Percentiles rank a stretch among this genome's conserved stretches.
Evolutionary conservation across 2,329 filamentous ascomycete genomes (phyloP).

Genomic region (Fusarium irregulare): DNA sequence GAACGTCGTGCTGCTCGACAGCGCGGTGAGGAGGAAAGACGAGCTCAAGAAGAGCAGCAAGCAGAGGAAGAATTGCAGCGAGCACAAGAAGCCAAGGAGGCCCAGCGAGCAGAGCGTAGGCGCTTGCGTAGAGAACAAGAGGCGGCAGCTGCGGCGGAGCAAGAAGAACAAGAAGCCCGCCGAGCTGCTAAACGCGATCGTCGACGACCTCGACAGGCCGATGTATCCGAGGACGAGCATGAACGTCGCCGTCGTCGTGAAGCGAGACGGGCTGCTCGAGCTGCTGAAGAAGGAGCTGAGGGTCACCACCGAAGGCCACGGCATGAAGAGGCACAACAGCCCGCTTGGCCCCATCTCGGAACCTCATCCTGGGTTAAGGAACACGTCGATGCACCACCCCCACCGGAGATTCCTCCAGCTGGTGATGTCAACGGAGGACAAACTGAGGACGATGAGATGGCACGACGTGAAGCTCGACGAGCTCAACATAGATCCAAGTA

Average conservation of each 20-base stretch:
- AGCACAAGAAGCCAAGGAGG: constrained; percentile 65
- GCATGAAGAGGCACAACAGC: constrained; percentile 49
- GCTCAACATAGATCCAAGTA: constrained; percentile 59
- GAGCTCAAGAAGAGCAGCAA: constrained; percentile 61
- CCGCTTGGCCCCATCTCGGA: constrained; percentile 71
- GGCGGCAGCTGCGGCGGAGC: constrained; percentile 56
- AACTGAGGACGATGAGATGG: constrained; percentile 59
- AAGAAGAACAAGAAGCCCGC: constrained; percentile 60
- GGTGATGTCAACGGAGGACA: constrained; percentile 50
- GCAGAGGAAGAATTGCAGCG: constrained; percentile 61
- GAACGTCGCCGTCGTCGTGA: constrained; percentile 66
- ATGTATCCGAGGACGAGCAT: constrained; percentile 57
- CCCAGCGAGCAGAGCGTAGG: constrained; percentile 62
- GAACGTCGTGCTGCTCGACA: constrained; percentile 60
- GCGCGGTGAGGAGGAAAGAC: constrained; percentile 42
- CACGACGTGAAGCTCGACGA: constrained; percentile 61
- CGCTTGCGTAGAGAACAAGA: constrained; percentile 62
- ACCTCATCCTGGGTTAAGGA: constrained; percentile 76
- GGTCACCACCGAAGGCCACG: constrained; percentile 52
- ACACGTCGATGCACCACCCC: constrained; percentile 70
- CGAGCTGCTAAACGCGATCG: constrained; percentile 61
- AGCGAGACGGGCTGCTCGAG: constrained; percentile 60
- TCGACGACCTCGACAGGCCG: constrained; percentile 59
- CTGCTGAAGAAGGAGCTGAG: constrained; percentile 52
- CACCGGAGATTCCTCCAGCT: constrained; percentile 57